These are phyloP conservation scores for Trypanosoma grayi DNA, from an alignment of 208 protist species.

Conservation along the genomic window DNA sequence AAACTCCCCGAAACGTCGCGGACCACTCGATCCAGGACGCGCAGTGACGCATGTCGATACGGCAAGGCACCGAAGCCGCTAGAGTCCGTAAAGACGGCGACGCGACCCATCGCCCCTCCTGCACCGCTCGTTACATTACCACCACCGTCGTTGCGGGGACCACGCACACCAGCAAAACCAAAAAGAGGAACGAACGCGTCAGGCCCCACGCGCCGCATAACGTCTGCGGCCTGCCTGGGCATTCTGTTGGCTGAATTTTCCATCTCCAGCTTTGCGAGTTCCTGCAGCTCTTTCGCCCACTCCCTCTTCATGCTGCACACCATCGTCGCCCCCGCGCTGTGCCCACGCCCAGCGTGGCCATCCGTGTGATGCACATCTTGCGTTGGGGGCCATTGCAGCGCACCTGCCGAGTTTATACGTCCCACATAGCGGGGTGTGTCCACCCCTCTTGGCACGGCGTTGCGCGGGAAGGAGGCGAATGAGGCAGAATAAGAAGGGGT, in stretches of 20 bases:
- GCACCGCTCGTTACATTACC: not conserved
- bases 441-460: not conserved
- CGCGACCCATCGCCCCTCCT: constrained; percentile 11
- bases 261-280: not conserved
- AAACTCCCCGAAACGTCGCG: not conserved
- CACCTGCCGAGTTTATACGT: constrained; percentile 11
- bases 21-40: constrained; percentile 11
- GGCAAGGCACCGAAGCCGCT: constrained; percentile 36
- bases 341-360: not conserved
- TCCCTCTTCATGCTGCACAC: constrained; percentile 12
- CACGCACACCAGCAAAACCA: constrained; percentile 21
- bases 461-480: not conserved
- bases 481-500: too few relatives aligned
- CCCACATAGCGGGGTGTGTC: constrained; percentile 1
- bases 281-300: constrained; percentile 10
- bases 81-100: constrained; percentile 59
- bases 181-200: constrained; percentile 23
- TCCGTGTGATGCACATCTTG: not conserved
- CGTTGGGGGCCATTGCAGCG: constrained; percentile 1
- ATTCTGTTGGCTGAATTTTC: not conserved
- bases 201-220: constrained; percentile 3
- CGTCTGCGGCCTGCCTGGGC: not conserved
- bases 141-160: not conserved
- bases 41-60: constrained; percentile 1
- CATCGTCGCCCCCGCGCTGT: not conserved